Evolutionary conservation across 345 rosid species (phyloP).

Genomic region (Citrus inodora): DNA sequence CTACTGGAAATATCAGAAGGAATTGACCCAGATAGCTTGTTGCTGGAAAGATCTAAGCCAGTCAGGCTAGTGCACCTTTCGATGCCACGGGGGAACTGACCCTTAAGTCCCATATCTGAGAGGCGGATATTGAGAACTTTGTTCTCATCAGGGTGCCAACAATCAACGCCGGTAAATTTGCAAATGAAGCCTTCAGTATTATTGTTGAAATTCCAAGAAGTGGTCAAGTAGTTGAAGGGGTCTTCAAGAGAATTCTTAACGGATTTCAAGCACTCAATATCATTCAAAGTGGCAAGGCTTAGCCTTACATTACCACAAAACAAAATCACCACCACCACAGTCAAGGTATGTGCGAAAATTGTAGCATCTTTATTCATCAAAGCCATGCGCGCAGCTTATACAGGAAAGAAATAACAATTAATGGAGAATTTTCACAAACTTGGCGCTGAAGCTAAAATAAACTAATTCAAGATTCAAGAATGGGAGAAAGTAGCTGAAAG

Average conservation of each 20-base stretch:
- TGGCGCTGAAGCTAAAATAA: background rate
- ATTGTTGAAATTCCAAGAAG: constrained; percentile 67
- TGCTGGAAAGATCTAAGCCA: constrained; percentile 71
- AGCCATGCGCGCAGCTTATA: background rate
- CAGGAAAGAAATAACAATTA: background rate
- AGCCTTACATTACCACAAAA: constrained; percentile 6
- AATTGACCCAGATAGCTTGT: constrained; percentile 55
- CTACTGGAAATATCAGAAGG: constrained; percentile 36
- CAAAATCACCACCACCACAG: background rate
- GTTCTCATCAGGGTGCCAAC: constrained; percentile 96
- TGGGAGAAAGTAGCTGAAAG: no score
- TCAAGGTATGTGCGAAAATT: background rate
- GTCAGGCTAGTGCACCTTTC: constrained; percentile 50
- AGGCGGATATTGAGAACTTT: constrained; percentile 68
- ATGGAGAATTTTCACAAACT: background rate
- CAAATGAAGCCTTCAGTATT: constrained; percentile 60
- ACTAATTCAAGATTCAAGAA: background rate
- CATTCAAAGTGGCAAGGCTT: constrained; percentile 8
- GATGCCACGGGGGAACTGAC: constrained; percentile 58
- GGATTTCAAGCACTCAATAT: constrained; percentile 42
- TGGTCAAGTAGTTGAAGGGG: constrained; percentile 39
- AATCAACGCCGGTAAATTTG: constrained; percentile 64
- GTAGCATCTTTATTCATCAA: background rate
- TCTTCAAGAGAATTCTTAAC: constrained; percentile 39
- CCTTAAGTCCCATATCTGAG: constrained; percentile 57